These are phyloP conservation scores for Candida railenensis DNA, from an alignment of 805 yeast genomes.

Conservation along the genomic window DNA sequence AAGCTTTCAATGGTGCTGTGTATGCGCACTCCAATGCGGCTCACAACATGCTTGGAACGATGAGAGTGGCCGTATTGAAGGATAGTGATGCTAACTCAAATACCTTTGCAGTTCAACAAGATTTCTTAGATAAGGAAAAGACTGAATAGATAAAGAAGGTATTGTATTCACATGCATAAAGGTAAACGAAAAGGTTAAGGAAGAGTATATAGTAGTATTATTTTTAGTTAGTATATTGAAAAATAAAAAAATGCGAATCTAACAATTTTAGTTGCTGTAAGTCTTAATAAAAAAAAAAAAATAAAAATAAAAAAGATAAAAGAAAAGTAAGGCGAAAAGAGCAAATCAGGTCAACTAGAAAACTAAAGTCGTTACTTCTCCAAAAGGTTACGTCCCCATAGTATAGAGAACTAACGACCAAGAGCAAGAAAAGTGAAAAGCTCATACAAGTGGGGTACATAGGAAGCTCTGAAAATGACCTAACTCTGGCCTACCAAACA, in stretches of 20 bases:
- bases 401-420: too few relatives aligned
- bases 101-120: constrained; percentile 53
- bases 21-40: constrained; percentile 86
- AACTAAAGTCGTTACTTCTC: too few relatives aligned
- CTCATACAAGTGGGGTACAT: too few relatives aligned
- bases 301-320: too few relatives aligned
- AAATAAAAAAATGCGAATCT: not conserved
- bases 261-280: not conserved
- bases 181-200: not conserved
- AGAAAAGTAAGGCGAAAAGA: too few relatives aligned
- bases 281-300: too few relatives aligned
- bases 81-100: constrained; percentile 56
- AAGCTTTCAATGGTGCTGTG: constrained; percentile 84
- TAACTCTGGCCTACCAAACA: too few relatives aligned
- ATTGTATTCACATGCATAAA: too few relatives aligned
- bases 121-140: constrained; percentile 37
- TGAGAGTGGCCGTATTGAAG: constrained; percentile 79
- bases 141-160: not conserved
- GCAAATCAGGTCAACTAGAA: too few relatives aligned
- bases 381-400: too few relatives aligned
- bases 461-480: too few relatives aligned
- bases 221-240: not conserved
- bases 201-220: not conserved
- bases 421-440: too few relatives aligned
- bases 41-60: constrained; percentile 73